Conservation (phyloP, 2,329 filamentous ascomycete species). For the Raffaelea deltoideospora region DNA sequence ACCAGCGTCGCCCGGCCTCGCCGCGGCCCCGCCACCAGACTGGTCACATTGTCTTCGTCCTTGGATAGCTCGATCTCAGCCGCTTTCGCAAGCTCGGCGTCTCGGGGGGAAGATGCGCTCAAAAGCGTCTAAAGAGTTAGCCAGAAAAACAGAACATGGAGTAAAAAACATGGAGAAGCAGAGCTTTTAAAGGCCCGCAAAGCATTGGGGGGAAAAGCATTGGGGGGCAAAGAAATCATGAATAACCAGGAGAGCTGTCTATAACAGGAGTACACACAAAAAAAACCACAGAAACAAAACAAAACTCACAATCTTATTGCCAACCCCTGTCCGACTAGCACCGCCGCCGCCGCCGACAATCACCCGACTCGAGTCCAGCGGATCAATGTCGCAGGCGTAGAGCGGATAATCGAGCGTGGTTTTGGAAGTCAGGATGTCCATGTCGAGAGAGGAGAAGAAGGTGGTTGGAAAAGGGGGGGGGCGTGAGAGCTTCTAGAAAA, state of each 20-base stretch:
- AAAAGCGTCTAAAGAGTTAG: constrained; percentile 53
- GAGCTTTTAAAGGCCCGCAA: too few species aligned
- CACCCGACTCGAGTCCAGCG: constrained; percentile 57
- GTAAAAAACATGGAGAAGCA: too few species aligned
- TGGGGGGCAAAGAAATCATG: too few species aligned
- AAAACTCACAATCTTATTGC: constrained; percentile 67
- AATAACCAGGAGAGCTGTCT: too few species aligned
- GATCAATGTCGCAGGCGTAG: constrained; percentile 80
- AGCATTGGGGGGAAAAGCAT: too few species aligned
- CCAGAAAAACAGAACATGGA: too few species aligned
- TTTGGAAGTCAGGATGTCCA: constrained; percentile 35
- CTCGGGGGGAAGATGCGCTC: constrained; percentile 49
- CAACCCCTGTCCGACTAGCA: constrained; percentile 63
- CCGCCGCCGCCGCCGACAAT: constrained; percentile 82
- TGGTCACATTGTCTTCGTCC: constrained; percentile 81
- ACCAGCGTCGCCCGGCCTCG: constrained; percentile 39
- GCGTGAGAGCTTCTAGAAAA: too few species aligned
- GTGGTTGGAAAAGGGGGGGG: too few species aligned
- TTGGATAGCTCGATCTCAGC: constrained; percentile 65
- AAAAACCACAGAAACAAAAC: too few species aligned
- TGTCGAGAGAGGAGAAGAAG: too few species aligned
- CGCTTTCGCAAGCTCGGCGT: constrained; percentile 43
- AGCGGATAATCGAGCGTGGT: constrained; percentile 66
- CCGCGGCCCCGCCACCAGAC: constrained; percentile 53
- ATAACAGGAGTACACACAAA: too few species aligned